Percentiles rank a stretch among this genome's conserved stretches.
Conservation (phyloP, 2,329 filamentous ascomycete genomes). For the Penicillium brasilianum region DNA sequence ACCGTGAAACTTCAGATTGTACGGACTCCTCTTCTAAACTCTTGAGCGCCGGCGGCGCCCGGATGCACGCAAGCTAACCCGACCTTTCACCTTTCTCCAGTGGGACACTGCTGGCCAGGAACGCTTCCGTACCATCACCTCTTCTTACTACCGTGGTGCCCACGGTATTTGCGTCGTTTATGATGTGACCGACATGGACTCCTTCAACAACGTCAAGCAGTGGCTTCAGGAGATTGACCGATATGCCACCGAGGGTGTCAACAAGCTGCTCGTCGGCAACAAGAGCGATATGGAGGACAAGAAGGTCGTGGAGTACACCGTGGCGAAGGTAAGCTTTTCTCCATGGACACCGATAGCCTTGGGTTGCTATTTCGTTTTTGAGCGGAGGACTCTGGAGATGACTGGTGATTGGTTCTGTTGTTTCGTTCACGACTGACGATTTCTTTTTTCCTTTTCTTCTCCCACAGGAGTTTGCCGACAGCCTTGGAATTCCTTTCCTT, state of each 20-base stretch:
- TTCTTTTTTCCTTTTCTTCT: constrained; percentile 16
- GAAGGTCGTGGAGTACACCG: constrained; percentile 99
- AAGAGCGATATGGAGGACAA: constrained; percentile 99
- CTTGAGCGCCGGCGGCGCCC: not conserved
- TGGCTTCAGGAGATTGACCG: constrained; percentile 99
- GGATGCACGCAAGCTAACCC: constrained; percentile 21
- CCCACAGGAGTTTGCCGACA: constrained; percentile 95
- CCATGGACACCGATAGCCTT: not conserved
- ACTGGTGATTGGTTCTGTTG: not conserved
- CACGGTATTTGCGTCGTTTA: constrained; percentile 99
- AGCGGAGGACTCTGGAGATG: not conserved
- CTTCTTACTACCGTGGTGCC: constrained; percentile 98
- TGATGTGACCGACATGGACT: constrained; percentile 99
- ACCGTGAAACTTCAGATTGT: constrained; percentile 99
- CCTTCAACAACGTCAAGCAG: constrained; percentile 99
- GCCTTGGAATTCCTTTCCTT: constrained; percentile 97
- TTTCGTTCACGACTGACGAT: constrained; percentile 14
- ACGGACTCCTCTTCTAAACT: constrained; percentile 46
- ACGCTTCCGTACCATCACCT: constrained; percentile 99
- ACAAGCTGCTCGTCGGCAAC: constrained; percentile 99
- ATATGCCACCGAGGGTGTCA: constrained; percentile 98
- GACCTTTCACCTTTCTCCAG: constrained; percentile 55
- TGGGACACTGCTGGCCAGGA: constrained; percentile 99
- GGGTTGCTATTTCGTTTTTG: not conserved
- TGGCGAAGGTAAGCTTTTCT: constrained; percentile 81